These are phyloP conservation scores for Suzukiozyma palmioleophila DNA, from an alignment of 1,139 yeast genomes.

Conservation along the genomic window DNA sequence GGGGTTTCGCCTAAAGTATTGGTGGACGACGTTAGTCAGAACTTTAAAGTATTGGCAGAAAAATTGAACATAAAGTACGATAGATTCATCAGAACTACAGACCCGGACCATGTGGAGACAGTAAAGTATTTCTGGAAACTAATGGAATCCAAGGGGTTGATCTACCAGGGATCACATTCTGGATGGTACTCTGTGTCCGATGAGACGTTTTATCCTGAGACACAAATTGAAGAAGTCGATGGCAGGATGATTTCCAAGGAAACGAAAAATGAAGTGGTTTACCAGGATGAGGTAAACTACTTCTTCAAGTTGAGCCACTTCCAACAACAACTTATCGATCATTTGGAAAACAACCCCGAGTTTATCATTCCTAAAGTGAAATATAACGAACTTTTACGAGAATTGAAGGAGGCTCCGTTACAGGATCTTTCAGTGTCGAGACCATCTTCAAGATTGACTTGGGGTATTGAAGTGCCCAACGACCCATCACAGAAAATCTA, in stretches of 20 bases:
- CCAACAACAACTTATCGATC: constrained; percentile 48
- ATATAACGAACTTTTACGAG: constrained; percentile 53
- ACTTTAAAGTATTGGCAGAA: constrained; percentile 60
- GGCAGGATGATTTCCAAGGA: constrained; percentile 60
- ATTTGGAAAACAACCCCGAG: constrained; percentile 42
- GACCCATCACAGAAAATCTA: constrained; percentile 78
- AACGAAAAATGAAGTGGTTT: constrained; percentile 69
- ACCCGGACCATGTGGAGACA: constrained; percentile 63
- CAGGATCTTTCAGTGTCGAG: constrained; percentile 80
- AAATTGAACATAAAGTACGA: constrained; percentile 56
- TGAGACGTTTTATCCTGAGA: constrained; percentile 88
- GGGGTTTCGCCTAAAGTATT: constrained; percentile 55
- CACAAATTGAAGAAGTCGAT: constrained; percentile 53
- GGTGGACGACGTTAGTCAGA: constrained; percentile 65
- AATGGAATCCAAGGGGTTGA: constrained; percentile 56
- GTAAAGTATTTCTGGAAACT: constrained; percentile 68
- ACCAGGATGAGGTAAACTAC: constrained; percentile 78
- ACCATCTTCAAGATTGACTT: constrained; percentile 67
- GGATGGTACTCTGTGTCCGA: constrained; percentile 97
- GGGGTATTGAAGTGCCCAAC: constrained; percentile 91
- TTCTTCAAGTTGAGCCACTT: constrained; percentile 72
- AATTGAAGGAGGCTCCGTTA: constrained; percentile 45
- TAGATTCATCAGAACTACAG: constrained; percentile 89
- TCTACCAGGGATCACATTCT: constrained; percentile 76
- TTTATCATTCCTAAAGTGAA: constrained; percentile 66